These are phyloP conservation scores for Gnomoniopsis smithogilvyi DNA, from an alignment of 2,329 filamentous ascomycete species.

Conservation along the genomic window DNA sequence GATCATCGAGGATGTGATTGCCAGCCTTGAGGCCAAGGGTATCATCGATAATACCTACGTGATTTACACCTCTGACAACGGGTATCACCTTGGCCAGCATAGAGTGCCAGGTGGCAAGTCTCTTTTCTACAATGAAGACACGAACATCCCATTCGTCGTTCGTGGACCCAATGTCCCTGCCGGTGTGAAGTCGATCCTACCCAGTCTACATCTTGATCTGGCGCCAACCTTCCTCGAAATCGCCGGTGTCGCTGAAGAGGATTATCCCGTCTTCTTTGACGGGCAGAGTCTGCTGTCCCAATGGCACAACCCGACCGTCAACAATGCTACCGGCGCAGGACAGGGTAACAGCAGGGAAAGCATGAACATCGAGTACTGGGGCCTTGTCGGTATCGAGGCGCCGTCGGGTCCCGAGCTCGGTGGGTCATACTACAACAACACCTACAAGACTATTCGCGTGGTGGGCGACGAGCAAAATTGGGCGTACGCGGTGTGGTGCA, in stretches of 20 bases:
- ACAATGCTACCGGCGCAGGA: constrained; percentile 3
- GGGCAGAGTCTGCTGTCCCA: constrained; percentile 27
- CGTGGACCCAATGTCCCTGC: constrained; percentile 25
- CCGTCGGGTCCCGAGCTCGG: constrained; percentile 34
- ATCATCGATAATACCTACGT: constrained; percentile 26
- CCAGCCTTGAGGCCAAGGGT: constrained; percentile 24
- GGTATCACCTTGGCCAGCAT: constrained; percentile 10
- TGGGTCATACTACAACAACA: constrained; percentile 21
- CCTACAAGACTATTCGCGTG: constrained; percentile 27
- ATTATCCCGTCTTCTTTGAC: constrained; percentile 27
- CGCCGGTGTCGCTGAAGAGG: constrained; percentile 20
- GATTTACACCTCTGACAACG: constrained; percentile 23
- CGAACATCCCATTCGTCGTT: constrained; percentile 28
- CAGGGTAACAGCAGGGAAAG: constrained; percentile 21
- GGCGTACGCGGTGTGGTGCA: constrained; percentile 29
- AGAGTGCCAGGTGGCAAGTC: constrained; percentile 24
- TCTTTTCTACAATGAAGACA: constrained; percentile 27
- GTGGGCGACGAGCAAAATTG: constrained; percentile 22
- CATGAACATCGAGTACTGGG: constrained; percentile 28
- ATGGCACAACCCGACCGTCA: constrained; percentile 24
- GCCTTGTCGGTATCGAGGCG: constrained; percentile 22
- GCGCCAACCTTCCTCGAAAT: constrained; percentile 29
- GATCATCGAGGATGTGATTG: constrained; percentile 29
- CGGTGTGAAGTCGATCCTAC: constrained; percentile 20
- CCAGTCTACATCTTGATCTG: constrained; percentile 26